phyloP scores from a whole-genome alignment of 2,329 filamentous ascomycete genomes.

The Botryotinia calthae region DNA sequence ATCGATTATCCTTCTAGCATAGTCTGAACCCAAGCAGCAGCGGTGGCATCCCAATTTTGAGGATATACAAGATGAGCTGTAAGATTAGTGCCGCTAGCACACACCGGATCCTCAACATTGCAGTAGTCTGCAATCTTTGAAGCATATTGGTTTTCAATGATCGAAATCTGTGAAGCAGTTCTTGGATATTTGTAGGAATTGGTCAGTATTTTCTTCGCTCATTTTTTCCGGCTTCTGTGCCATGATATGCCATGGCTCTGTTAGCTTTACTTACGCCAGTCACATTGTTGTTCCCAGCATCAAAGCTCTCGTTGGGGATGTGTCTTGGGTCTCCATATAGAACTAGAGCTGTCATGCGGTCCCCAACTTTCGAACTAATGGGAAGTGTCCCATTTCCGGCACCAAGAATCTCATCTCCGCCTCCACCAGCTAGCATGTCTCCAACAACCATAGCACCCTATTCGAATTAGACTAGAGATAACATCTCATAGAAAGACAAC shows the following conservation, averaged over 20 bases:
- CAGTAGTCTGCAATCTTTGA: conserved; percentile 2
- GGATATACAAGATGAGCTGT: neutral
- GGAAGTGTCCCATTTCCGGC: neutral
- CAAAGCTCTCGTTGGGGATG: neutral
- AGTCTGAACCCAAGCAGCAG: neutral
- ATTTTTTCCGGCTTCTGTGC: neutral
- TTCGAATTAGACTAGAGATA: neutral
- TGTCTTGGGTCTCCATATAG: neutral
- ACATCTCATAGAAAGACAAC: neutral
- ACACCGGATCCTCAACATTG: neutral
- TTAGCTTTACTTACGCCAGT: neutral
- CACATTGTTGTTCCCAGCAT: neutral
- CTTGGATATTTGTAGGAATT: neutral
- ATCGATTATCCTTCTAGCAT: neutral
- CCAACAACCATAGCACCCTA: neutral
- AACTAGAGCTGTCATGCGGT: neutral
- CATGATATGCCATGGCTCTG: neutral
- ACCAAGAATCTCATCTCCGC: neutral
- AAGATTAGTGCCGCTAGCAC: neutral
- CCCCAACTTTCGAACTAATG: neutral
- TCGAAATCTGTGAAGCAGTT: neutral
- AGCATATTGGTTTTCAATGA: neutral
- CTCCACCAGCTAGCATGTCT: neutral
- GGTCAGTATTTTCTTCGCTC: neutral
- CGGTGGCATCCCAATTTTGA: neutral